phyloP scores from a whole-genome alignment of 2,329 filamentous ascomycete species.

The Incumbomyces delicatus region DNA sequence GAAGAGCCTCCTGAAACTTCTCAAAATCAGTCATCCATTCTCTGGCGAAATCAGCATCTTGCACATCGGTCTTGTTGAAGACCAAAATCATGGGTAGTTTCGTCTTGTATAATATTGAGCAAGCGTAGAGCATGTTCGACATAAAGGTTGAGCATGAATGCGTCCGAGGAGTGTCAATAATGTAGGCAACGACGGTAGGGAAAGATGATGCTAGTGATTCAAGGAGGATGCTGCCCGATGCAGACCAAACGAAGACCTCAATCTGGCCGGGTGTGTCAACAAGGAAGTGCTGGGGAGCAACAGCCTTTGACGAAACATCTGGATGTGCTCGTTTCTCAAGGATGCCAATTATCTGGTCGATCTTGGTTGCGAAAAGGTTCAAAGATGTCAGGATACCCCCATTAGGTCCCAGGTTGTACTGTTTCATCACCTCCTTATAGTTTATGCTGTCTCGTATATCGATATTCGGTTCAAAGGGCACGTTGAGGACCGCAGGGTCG shows the following conservation, averaged over 20 bases:
- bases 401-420: conserved; percentile 95
- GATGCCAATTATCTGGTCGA: conserved; percentile 83
- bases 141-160: conserved; percentile 94
- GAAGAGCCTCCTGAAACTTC: conserved; percentile 78
- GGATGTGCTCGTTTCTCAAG: conserved; percentile 78
- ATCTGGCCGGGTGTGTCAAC: conserved; percentile 97
- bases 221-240: conserved; percentile 84
- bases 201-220: conserved; percentile 89
- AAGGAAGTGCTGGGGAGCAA: conserved; percentile 69
- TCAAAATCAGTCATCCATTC: conserved; percentile 99
- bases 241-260: conserved; percentile 97
- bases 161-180: conserved; percentile 93
- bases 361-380: conserved; percentile 95
- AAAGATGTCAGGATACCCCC: conserved; percentile 91
- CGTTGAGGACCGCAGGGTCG: conserved; percentile 83
- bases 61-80: conserved; percentile 97
- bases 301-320: conserved; percentile 50
- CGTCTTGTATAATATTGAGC: conserved; percentile 97
- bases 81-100: conserved; percentile 97
- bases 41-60: conserved; percentile 81
- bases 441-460: conserved; percentile 98
- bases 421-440: conserved; percentile 99
- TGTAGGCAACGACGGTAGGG: conserved; percentile 91
- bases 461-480: conserved; percentile 95
- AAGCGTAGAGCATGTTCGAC: conserved; percentile 99